Conservation (phyloP, 495 filamentous ascomycete species). For the Penicillium silybi region DNA sequence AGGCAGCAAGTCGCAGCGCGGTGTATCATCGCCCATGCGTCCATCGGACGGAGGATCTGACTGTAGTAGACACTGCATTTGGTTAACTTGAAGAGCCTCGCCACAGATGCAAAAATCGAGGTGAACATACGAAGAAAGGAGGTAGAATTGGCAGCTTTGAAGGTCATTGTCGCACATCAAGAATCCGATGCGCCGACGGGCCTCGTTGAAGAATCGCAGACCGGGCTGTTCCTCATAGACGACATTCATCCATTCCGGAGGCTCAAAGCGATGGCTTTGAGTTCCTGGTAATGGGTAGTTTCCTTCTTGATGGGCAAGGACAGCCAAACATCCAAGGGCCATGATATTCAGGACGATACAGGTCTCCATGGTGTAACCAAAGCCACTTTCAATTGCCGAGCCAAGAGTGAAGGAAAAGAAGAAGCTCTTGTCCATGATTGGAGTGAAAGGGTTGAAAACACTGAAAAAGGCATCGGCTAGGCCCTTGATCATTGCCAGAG, state of each 20-base stretch:
- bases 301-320: conserved; percentile 41
- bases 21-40: conserved; percentile 46
- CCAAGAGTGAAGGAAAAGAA: conserved; percentile 45
- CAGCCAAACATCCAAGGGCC: conserved; percentile 42
- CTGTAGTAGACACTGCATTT: conserved; percentile 32
- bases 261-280: conserved; percentile 33
- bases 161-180: conserved; percentile 46
- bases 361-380: conserved; percentile 43
- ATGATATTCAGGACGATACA: conserved; percentile 44
- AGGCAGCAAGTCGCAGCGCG: conserved; percentile 46
- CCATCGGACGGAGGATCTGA: conserved; percentile 46
- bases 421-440: conserved; percentile 47
- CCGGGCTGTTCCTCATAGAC: conserved; percentile 41
- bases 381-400: conserved; percentile 39
- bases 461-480: conserved; percentile 44
- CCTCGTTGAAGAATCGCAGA: conserved; percentile 45
- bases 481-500: conserved; percentile 40
- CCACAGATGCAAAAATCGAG: background rate
- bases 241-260: conserved; percentile 43
- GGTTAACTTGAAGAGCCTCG: conserved; percentile 5
- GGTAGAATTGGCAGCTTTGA: conserved; percentile 46
- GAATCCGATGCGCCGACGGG: conserved; percentile 44
- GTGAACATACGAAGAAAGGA: conserved; percentile 37
- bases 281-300: conserved; percentile 42
- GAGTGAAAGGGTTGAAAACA: conserved; percentile 44